Conservation (phyloP, 805 yeast genomes). For the Nakazawaea molendinolei region DNA sequence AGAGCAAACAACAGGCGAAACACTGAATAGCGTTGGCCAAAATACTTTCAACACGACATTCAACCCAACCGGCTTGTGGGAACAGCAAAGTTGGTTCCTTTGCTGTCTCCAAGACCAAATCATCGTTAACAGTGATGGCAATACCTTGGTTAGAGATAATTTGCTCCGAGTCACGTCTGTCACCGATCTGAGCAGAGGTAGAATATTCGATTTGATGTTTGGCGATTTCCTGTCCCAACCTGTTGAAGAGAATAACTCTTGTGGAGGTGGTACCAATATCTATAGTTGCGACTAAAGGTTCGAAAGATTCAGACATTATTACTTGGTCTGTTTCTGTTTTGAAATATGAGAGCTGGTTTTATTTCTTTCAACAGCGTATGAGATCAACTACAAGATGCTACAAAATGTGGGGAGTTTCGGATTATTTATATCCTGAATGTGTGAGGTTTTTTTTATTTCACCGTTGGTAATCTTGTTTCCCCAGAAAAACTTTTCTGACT, state of each 20-base stretch:
- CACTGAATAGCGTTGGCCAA: slow-evolving; percentile 78
- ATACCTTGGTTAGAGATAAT: slow-evolving; percentile 73
- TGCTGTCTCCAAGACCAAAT: slow-evolving; percentile 54
- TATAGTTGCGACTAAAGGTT: slow-evolving; percentile 58
- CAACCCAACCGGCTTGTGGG: slow-evolving; percentile 90
- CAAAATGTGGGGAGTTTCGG: no score
- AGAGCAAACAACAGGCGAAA: slow-evolving; percentile 55
- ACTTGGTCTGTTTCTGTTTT: neutral
- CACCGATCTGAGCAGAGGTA: slow-evolving; percentile 53
- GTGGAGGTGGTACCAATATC: slow-evolving; percentile 93
- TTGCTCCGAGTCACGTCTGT: slow-evolving; percentile 31
- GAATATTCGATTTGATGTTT: slow-evolving; percentile 87
- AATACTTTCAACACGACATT: slow-evolving; percentile 82
- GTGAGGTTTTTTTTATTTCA: no score
- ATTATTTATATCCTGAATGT: no score
- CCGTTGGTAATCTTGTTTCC: neutral
- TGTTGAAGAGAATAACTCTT: slow-evolving; percentile 74
- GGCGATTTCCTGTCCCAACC: slow-evolving; percentile 70
- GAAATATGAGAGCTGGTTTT: no score
- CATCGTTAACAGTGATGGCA: slow-evolving; percentile 48
- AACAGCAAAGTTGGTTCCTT: slow-evolving; percentile 63
- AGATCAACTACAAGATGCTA: no score
- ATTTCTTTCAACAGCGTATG: no score
- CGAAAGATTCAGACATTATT: slow-evolving; percentile 1
- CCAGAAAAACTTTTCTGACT: slow-evolving; percentile 7